Conservation (phyloP, 2,329 filamentous ascomycete species). For the Podosphaera aphanis region DNA sequence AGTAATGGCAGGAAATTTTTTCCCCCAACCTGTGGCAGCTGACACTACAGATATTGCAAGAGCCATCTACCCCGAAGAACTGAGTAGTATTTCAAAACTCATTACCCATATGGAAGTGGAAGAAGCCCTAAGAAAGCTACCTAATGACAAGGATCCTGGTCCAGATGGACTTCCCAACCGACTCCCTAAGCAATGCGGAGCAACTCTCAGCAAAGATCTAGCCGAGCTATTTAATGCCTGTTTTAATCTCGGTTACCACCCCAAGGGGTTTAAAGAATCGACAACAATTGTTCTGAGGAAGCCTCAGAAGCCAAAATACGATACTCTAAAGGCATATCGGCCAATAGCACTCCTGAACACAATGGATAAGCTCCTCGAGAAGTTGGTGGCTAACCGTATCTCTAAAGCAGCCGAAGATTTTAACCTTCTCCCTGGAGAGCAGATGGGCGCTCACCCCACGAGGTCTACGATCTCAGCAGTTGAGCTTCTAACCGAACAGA, state of each 20-base stretch:
- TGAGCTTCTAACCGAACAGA: neutral
- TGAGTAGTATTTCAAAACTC: too few species aligned
- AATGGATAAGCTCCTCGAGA: neutral
- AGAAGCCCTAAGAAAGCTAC: neutral
- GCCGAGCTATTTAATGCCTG: neutral
- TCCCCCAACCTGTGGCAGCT: neutral
- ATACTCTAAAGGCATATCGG: neutral
- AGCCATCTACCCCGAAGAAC: too few species aligned
- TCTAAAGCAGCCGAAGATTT: neutral
- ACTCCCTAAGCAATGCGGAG: neutral
- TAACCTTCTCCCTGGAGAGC: neutral
- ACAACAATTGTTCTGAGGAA: neutral
- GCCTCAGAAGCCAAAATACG: neutral
- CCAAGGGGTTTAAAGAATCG: neutral
- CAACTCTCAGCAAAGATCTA: neutral
- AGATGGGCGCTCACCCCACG: neutral
- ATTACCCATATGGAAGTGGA: neutral
- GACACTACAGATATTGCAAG: neutral
- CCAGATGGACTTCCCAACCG: neutral
- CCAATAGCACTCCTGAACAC: neutral
- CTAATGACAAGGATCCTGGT: neutral
- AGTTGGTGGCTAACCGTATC: neutral
- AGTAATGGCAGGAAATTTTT: neutral
- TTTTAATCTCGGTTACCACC: neutral
- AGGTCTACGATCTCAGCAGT: neutral